A percentile compares a stretch with the other conserved stretches of the same genome.
These are phyloP conservation scores for Barbarea vulgaris DNA, from an alignment of 345 rosid species.

Conservation along the genomic window DNA sequence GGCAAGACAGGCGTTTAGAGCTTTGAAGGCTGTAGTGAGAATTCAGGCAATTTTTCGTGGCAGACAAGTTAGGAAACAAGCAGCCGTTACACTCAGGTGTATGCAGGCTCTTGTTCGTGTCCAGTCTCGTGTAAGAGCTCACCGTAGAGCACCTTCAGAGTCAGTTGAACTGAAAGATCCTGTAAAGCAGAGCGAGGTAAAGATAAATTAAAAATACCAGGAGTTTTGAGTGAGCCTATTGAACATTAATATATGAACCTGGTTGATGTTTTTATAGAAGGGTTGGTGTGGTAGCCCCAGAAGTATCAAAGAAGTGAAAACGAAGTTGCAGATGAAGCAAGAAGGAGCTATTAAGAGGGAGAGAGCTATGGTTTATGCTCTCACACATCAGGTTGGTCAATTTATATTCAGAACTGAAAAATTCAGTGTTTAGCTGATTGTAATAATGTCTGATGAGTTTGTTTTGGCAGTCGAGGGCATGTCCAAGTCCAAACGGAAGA, in stretches of 20 bases:
- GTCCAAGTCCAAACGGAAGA: conserved; percentile 60
- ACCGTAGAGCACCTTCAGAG: conserved; percentile 45
- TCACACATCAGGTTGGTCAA: conserved; percentile 62
- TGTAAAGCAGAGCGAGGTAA: conserved; percentile 76
- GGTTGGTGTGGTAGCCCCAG: conserved; percentile 78
- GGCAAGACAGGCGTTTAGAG: conserved; percentile 87
- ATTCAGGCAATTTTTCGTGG: conserved; percentile 91
- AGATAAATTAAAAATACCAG: background rate
- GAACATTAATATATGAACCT: conserved; percentile 4
- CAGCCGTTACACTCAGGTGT: conserved; percentile 85
- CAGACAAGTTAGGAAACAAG: conserved; percentile 83
- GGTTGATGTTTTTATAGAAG: conserved; percentile 46
- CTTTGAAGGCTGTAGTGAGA: conserved; percentile 85
- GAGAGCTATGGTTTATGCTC: conserved; percentile 76
- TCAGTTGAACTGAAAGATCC: conserved; percentile 48
- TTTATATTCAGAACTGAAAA: conserved; percentile 19
- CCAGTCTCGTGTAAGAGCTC: conserved; percentile 78
- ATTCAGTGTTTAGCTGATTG: conserved; percentile 5
- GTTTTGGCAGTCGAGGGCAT: conserved; percentile 55
- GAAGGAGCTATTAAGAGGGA: conserved; percentile 91
- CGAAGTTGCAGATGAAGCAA: conserved; percentile 71
- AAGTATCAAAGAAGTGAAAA: conserved; percentile 61
- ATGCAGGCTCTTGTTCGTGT: conserved; percentile 98
- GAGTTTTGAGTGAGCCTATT: background rate
- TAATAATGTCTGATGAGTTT: conserved; percentile 23